Base-by-base conservation (phyloP, 345 rosid genomes). In the Populus deltoides region DNA sequence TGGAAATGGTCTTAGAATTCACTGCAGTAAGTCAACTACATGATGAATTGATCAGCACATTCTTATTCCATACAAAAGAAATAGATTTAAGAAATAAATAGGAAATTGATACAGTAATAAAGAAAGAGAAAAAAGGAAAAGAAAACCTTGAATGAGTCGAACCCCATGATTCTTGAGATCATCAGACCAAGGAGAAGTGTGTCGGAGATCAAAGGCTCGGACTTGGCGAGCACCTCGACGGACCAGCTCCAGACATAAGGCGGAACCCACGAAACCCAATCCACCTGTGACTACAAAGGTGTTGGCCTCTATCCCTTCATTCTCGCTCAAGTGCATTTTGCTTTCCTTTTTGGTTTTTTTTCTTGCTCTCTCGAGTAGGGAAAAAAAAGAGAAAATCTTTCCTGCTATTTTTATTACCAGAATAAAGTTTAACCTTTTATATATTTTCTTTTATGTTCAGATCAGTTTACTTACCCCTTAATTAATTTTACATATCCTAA, bases 171-270 rank as follows among this genome's bases (percentile, higher is more conserved):
- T 18, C 76, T 15, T 49, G 85, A 95, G 94, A 36, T 74, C 77
- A 49, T 73, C 72, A 59, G 92, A 92, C 96, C 97, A 91, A 38
- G 97, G 88, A 72, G 99, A 95, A 57, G 84, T 65, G 57, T 71
- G n/a, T 0, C 91, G 87, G 74, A 86, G 80, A 89, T 95, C 99
- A 78, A 93, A 85, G 75, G 97, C 86, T 49, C 92, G 91, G 77
- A 94, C 99, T 43, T 86, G 91, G 8, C 90, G 85, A 81, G 99
- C 99, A 6, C 98, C 98, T 27, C 99, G 87, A 13, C 94, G 96
- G 31, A 84, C 82, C 31, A 93, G 93, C 76, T 94, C 98, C 39
- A 90, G 82, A 77, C 98, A 95, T 20, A 95, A 91, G 3, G 91
- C 89, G 5, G 97, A 88, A n/a, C 99, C 97, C 63, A 95, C 93